Evolutionary conservation across 768 basidiomycete species (phyloP), one percentile per base, ranked within the genome.

Genomic region (Pholiota conissans): DNA sequence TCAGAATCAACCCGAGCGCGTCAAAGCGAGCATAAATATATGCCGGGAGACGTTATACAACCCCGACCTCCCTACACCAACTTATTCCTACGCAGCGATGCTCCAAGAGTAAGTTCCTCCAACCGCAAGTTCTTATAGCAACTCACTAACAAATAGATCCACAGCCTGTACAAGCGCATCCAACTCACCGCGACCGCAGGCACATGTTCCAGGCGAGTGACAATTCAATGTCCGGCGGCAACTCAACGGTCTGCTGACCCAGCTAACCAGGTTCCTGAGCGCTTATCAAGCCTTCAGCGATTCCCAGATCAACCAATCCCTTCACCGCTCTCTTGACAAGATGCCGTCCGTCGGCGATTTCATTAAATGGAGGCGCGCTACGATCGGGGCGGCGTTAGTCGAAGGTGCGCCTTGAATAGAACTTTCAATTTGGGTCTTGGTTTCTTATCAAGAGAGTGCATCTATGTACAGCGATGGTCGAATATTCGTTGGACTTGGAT

Each of bases 1-100:
- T 6, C 66, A 69, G 42, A 46, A 58, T 0, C 55, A 62, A 24
- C 68, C 69, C 5, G 68, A 69, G 5, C 53, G 54, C 5, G 57
- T 66, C 18, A 40, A 65, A 53, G 49, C 28, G 2, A 59, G 64
- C 22, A 45, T 63, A n/a, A 58, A 68, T 8, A 54, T 62, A 22
- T 63, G 62, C 9, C 49, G 55, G 5, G 39, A 55, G 11, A 59
- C 60, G 10, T 46, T 66, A 3, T 26, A 61, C 28, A 53, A 63
- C 37, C 35, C 47, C 14, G 29, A 42, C 30, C 22, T 30, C 14
- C 45, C 48, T 5, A 14, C 29, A 8, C 55, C 61, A 14, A 48
- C 16, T 3, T 54, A 58, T 47, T 59, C 64, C 5, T 60, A 65
- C 32, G 66, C 64, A 8, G 35, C 35, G 13, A 67, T 67, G 64